Conservation (phyloP, 805 yeast species). For the Metschnikowia gruessii region DNA sequence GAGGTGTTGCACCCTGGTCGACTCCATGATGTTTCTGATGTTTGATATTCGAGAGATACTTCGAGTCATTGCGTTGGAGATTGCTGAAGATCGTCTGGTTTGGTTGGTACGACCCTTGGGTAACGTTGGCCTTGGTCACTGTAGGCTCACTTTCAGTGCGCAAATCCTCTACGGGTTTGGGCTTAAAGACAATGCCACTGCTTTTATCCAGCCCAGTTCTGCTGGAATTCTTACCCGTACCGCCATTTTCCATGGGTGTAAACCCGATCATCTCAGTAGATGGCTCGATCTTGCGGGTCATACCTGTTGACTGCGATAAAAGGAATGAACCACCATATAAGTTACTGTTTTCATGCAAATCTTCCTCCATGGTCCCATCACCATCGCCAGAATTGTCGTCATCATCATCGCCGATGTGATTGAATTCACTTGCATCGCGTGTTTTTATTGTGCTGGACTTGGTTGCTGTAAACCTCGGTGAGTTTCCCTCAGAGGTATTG, state of each 20-base stretch:
- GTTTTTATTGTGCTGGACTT: background rate
- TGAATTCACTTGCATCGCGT: background rate
- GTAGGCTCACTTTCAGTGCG: conserved; percentile 27
- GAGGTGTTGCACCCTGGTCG: background rate
- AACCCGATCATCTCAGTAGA: conserved; percentile 7
- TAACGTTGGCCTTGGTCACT: conserved; percentile 30
- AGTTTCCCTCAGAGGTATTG: background rate
- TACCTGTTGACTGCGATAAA: conserved; percentile 43
- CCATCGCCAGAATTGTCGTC: background rate
- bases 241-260: conserved; percentile 1
- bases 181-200: conserved; percentile 35
- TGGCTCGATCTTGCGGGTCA: conserved; percentile 31
- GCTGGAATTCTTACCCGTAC: conserved; percentile 4
- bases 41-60: conserved; percentile 28
- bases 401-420: background rate
- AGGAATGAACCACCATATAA: conserved; percentile 43
- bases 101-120: conserved; percentile 41
- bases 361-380: background rate
- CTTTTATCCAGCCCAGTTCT: conserved; percentile 4
- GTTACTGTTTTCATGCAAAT: conserved; percentile 16
- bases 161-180: conserved; percentile 18
- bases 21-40: conserved; percentile 15
- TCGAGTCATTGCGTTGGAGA: conserved; percentile 39
- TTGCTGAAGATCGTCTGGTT: conserved; percentile 42
- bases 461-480: background rate